Conservation (phyloP, 2,329 filamentous ascomycete species). For the Fusarium phyllophilum region DNA sequence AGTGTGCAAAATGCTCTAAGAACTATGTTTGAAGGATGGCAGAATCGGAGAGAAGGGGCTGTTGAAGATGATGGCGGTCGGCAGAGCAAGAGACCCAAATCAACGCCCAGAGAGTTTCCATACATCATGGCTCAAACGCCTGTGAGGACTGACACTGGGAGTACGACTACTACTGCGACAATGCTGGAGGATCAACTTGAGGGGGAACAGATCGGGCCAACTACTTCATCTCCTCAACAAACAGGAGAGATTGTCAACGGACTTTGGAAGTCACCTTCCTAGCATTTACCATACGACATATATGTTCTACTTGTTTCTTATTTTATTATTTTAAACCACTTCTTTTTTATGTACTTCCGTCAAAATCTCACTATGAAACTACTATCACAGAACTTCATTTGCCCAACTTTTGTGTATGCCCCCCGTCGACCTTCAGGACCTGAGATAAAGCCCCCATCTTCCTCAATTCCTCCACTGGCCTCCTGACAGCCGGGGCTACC, state of each 20-base stretch:
- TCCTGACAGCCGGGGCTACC: neutral
- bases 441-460: neutral
- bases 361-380: neutral
- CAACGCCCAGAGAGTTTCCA: neutral
- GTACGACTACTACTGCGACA: neutral
- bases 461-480: neutral
- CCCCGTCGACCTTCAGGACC: neutral
- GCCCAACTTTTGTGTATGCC: neutral
- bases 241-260: neutral
- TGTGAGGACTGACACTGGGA: neutral
- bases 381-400: neutral
- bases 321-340: neutral
- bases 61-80: neutral
- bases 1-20: neutral
- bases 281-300: neutral
- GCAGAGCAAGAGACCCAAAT: neutral
- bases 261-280: neutral
- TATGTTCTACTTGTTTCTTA: rapidly evolving
- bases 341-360: neutral
- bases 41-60: neutral
- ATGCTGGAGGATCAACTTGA: neutral
- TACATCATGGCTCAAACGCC: neutral
- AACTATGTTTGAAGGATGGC: neutral
- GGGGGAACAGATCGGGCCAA: neutral
- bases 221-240: neutral